Evolutionary conservation across 305 asterid genomes (phyloP), one percentile per base, ranked within the genome.

Genomic region (Striga hermonthica): DNA sequence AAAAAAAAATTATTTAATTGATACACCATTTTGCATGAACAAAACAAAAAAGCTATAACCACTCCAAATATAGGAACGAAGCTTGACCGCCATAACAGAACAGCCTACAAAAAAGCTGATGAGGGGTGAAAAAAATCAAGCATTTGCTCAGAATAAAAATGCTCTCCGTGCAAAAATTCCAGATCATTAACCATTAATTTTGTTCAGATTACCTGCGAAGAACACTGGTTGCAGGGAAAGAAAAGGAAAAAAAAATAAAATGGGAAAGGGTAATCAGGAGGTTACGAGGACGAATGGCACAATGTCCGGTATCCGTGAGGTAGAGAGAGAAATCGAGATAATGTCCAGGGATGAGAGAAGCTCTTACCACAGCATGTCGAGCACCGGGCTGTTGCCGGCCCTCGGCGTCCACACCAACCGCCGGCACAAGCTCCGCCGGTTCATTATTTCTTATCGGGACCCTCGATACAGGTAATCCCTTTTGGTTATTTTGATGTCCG

Each of bases 351-450:
- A 50, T 16, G 57, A 50, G 3, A 7, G 12, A 14, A 7, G 31
- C 58, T 53, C 36, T 8, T 5, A 9, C 3, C 58, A 16, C 4
- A 53, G 12, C 3, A 53, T 53, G 58, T 53, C 38, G 6, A 22
- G 7, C 5, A 7, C 58, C 1, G 37, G 37, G 3, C 2, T 53
- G 9, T 16, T 53, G 58, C 95, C 96, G 9, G 82, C 96, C 43
- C 96, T 89, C 37, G 96, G 96, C 37, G 95, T 79, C 14, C 77
- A 75, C 47, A 72, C 78, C 72, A 67, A 72, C 58, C 80, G 83
- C 7, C 75, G 64, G 71, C 60, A 36, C 67, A 80, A 72, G 67
- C 89, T 83, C 65, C 84, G 77, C 35, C 74, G 68, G 36, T 78
- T 49, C 62, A 72, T 78, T 49, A 44, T 89, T 79, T 83, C 95